Conservation (phyloP, 306 rosid genomes). For the Quercus bicolor region DNA sequence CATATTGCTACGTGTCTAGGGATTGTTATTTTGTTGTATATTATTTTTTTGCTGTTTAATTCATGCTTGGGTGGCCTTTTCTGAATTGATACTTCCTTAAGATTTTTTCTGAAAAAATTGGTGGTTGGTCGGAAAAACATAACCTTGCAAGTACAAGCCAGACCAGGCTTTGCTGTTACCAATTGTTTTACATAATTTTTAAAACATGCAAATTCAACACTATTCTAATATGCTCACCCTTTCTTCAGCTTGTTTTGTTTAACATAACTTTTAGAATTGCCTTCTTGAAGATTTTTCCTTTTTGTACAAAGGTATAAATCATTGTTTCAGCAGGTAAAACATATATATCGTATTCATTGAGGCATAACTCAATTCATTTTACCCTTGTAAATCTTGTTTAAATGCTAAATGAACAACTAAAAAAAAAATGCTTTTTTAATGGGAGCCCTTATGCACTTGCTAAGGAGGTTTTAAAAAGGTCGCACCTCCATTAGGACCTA, state of each 20-base stretch:
- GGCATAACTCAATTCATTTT: background rate
- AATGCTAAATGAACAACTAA: background rate
- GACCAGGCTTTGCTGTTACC: slow-evolving; percentile 8
- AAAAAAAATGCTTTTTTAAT: no score
- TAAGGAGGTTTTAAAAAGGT: no score
- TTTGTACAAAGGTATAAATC: no score
- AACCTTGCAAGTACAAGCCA: slow-evolving; percentile 29
- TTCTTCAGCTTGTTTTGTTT: no score
- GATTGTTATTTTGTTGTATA: slow-evolving; percentile 35
- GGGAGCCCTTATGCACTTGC: no score
- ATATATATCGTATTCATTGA: background rate
- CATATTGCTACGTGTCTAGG: slow-evolving; percentile 55
- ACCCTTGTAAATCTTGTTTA: background rate
- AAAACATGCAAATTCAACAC: background rate
- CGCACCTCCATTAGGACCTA: no score
- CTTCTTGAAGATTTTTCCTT: background rate
- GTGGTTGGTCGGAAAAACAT: slow-evolving; percentile 23
- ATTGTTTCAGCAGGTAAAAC: background rate
- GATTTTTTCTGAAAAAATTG: slow-evolving; percentile 9
- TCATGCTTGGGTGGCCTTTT: slow-evolving; percentile 27
- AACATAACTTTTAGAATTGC: background rate
- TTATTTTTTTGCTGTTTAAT: slow-evolving; percentile 41
- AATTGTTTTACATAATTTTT: background rate
- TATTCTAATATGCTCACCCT: no score
- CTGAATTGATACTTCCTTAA: slow-evolving; percentile 5